Conservation (phyloP, 2,329 filamentous ascomycete species). For the Talaromyces sp. region DNA sequence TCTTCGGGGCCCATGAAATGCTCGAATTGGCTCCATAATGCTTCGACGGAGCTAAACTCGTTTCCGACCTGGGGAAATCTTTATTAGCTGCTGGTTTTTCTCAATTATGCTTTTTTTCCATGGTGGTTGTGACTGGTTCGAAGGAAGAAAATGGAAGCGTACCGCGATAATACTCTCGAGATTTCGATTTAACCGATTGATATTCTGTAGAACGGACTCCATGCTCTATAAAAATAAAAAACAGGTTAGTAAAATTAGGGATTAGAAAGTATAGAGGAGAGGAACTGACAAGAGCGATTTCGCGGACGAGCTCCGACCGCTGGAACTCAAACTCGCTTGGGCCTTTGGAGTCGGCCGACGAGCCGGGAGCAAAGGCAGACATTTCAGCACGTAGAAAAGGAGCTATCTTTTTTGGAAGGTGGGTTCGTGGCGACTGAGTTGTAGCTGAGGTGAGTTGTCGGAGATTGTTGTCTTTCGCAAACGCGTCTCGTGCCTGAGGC, state of each 20-base stretch:
- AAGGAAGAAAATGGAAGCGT: slow-evolving; percentile 25
- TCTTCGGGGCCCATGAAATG: slow-evolving; percentile 74
- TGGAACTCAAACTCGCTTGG: slow-evolving; percentile 40
- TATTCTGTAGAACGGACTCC: slow-evolving; percentile 88
- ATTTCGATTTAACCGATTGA: slow-evolving; percentile 90
- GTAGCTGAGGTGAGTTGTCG: neutral
- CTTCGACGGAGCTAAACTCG: slow-evolving; percentile 95
- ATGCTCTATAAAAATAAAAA: slow-evolving; percentile 47
- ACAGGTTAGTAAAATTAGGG: neutral
- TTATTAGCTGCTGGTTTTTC: neutral
- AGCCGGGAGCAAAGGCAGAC: slow-evolving; percentile 6
- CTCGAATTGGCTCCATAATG: slow-evolving; percentile 95
- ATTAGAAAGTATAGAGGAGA: neutral
- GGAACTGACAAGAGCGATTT: slow-evolving; percentile 33
- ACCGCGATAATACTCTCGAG: slow-evolving; percentile 88
- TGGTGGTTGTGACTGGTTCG: neutral
- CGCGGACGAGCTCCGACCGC: slow-evolving; percentile 36
- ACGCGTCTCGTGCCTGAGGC: neutral
- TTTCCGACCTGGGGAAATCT: slow-evolving; percentile 65
- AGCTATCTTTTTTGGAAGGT: neutral
- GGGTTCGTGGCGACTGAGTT: neutral
- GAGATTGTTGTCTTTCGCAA: neutral
- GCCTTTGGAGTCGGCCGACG: slow-evolving; percentile 11
- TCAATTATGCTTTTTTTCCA: too few relatives aligned
- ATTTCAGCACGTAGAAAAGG: neutral